Evolutionary conservation across 2,329 filamentous ascomycete genomes (phyloP).

Genomic region (Eutypella sp.): DNA sequence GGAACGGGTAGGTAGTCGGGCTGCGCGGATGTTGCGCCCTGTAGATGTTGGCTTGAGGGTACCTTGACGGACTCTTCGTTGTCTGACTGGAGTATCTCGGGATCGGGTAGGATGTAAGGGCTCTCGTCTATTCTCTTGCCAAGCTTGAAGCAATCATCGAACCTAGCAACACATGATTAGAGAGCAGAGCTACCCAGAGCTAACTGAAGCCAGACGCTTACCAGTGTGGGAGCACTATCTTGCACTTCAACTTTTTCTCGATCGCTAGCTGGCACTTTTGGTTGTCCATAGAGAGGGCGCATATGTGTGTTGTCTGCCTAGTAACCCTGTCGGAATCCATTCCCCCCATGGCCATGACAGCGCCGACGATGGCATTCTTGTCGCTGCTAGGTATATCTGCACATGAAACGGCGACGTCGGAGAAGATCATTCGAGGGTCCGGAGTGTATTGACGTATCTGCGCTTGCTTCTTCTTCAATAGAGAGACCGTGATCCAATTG

Average conservation of each 20-base stretch:
- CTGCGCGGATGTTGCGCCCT: conserved; percentile 57
- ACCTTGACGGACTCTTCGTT: conserved; percentile 53
- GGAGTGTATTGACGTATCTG: conserved; percentile 83
- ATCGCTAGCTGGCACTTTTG: conserved; percentile 61
- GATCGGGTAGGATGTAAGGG: conserved; percentile 81
- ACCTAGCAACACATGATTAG: conserved; percentile 52
- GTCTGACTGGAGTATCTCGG: conserved; percentile 67
- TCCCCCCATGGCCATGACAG: conserved; percentile 83
- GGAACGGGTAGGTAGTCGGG: conserved; percentile 41
- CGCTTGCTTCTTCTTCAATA: conserved; percentile 64
- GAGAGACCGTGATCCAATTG: conserved; percentile 70
- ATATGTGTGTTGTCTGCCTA: conserved; percentile 79
- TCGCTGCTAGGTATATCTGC: conserved; percentile 81
- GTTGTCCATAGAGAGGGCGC: conserved; percentile 72
- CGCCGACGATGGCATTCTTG: conserved; percentile 87
- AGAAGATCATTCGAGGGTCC: conserved; percentile 86
- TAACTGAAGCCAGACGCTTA: too few species aligned
- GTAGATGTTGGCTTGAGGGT: conserved; percentile 54
- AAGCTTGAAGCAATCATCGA: conserved; percentile 92
- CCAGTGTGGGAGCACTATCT: conserved; percentile 92
- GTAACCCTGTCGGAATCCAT: conserved; percentile 68
- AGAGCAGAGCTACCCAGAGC: too few species aligned
- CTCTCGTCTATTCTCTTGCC: conserved; percentile 85
- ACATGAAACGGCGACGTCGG: conserved; percentile 75
- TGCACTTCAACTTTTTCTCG: conserved; percentile 63